Percentiles rank a stretch among this genome's conserved stretches.
phyloP scores from a whole-genome alignment of 2,329 filamentous ascomycete genomes.

The Aschersonia sp. region DNA sequence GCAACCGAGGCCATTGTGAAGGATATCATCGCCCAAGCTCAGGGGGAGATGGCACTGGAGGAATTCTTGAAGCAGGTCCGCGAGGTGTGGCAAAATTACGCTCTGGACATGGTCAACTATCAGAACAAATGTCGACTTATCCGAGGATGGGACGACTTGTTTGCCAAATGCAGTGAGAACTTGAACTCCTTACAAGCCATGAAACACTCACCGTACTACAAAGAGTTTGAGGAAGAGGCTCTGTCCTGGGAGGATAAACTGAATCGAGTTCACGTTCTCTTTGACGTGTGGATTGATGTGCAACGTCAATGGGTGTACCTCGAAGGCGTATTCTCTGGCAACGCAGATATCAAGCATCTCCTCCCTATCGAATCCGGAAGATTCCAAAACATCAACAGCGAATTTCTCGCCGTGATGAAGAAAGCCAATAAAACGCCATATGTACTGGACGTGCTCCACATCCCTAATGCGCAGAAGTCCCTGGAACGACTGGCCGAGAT shows the following conservation, averaged over 20 bases:
- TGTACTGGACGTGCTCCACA: slow-evolving; percentile 89
- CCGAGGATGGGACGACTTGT: slow-evolving; percentile 93
- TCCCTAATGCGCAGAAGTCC: slow-evolving; percentile 90
- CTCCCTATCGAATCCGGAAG: slow-evolving; percentile 91
- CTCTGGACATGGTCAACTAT: slow-evolving; percentile 88
- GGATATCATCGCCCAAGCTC: slow-evolving; percentile 88
- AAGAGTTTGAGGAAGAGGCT: slow-evolving; percentile 97
- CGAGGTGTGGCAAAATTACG: slow-evolving; percentile 93
- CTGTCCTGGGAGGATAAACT: slow-evolving; percentile 96
- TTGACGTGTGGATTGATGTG: slow-evolving; percentile 99
- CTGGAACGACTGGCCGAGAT: slow-evolving; percentile 91
- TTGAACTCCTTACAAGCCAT: slow-evolving; percentile 95
- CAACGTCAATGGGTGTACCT: slow-evolving; percentile 99
- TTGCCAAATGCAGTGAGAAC: slow-evolving; percentile 97
- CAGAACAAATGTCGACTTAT: slow-evolving; percentile 97
- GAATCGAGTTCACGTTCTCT: slow-evolving; percentile 91
- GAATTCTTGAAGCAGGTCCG: slow-evolving; percentile 95
- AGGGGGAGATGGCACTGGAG: slow-evolving; percentile 95
- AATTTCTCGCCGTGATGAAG: slow-evolving; percentile 98
- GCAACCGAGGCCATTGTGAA: slow-evolving; percentile 78
- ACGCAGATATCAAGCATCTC: slow-evolving; percentile 96
- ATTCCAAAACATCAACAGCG: slow-evolving; percentile 98
- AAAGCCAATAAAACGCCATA: slow-evolving; percentile 96
- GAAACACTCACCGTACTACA: slow-evolving; percentile 98
- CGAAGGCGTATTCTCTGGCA: slow-evolving; percentile 96